Evolutionary conservation across 108 stramenopile species (phyloP), one percentile per base, ranked within the genome.

Genomic region (Seminavis robusta): DNA sequence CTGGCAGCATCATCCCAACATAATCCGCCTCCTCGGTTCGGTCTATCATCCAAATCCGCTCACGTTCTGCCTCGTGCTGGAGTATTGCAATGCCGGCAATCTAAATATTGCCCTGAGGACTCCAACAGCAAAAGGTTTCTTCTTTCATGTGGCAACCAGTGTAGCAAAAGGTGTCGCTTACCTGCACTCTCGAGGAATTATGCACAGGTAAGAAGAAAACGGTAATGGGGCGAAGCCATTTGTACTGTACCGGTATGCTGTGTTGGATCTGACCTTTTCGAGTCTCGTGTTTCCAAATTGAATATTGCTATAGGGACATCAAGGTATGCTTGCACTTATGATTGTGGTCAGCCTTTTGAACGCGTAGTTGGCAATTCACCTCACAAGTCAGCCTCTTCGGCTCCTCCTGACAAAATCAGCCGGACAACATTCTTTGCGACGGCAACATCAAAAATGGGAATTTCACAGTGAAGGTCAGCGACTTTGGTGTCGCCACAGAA

Each of bases 1-100:
- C n/a, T n/a, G n/a, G n/a, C n/a, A n/a, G 24, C 80, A 88, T 63
- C 87, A 88, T 63, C 76, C 81, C 4, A 88, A 88, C 38, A 73
- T 88, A 3, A 80, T 88, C 52, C 78, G 83, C 5, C 62, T 84
- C 11, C 33, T 82, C 1, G 87, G 87, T 0, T 73, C 80, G 23
- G 73, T 84, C 11, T 81, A 82, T 53, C 76, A 84, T 41, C 65
- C 73, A 17, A 62, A 56, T 25, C 86, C 87, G 13, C 46, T 73
- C 28, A 84, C 81, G 2, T 80, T 78, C 52, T 81, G 87, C 51
- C 67, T 88, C 10, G 87, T 88, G 11, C 61, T 88, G 33, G 87
- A 88, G 34, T 88, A 82, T 56, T 84, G 83, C 55, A 71, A 83
- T 34, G 67, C 67, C 9, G 85, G 83, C 9, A 83, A 88, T 49